A percentile compares a stretch with the other conserved stretches of the same genome.
Conservation (phyloP, 805 yeast species). For the Nakazawaea peltata region DNA sequence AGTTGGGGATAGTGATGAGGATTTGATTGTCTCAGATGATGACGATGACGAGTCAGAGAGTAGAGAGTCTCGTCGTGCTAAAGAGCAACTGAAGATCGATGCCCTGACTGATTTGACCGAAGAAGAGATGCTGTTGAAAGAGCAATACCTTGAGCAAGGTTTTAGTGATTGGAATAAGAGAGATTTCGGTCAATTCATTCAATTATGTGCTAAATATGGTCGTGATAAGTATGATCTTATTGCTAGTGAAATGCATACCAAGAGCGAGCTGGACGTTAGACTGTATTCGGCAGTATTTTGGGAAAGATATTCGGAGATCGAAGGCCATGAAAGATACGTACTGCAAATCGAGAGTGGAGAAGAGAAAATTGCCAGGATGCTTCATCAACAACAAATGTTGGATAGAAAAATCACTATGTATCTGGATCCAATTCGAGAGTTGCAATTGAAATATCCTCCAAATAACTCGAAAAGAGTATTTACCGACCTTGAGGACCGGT, state of each 20-base stretch:
- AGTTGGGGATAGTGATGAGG: constrained; percentile 50
- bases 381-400: constrained; percentile 47
- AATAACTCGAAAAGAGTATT: constrained; percentile 72
- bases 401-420: constrained; percentile 43
- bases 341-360: constrained; percentile 70
- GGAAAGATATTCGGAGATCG: constrained; percentile 50
- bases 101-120: constrained; percentile 51
- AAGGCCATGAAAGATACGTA: constrained; percentile 64
- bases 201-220: constrained; percentile 62
- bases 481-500: constrained; percentile 64
- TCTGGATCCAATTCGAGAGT: constrained; percentile 53
- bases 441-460: constrained; percentile 70
- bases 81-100: constrained; percentile 49
- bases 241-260: constrained; percentile 46
- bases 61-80: constrained; percentile 23
- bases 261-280: constrained; percentile 51
- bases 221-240: constrained; percentile 42
- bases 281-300: constrained; percentile 56
- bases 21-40: constrained; percentile 28
- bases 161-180: constrained; percentile 67
- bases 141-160: constrained; percentile 43
- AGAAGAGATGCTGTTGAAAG: constrained; percentile 51
- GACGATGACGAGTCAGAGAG: constrained; percentile 23
- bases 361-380: constrained; percentile 48
- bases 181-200: constrained; percentile 66